Evolutionary conservation across 2,329 filamentous ascomycete genomes (phyloP).

Genomic region (Fusarium tupiense): DNA sequence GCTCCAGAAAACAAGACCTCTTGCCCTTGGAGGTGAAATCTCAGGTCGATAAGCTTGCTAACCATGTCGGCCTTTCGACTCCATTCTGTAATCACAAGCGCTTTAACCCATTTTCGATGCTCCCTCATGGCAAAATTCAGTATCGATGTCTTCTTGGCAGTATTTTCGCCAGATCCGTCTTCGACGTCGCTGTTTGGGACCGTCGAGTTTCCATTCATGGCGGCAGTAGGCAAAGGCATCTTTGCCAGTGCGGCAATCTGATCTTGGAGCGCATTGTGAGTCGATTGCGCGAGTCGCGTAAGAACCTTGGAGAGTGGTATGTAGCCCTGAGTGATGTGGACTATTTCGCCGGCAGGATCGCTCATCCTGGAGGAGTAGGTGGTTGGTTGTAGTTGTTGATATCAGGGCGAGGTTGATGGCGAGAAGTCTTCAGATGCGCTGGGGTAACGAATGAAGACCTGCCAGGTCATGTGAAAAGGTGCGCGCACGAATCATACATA

Average conservation of each 20-base stretch:
- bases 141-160: conserved; percentile 79
- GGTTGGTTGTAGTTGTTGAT: conserved; percentile 17
- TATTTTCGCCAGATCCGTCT: conserved; percentile 71
- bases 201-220: conserved; percentile 61
- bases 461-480: conserved; percentile 47
- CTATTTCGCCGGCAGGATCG: conserved; percentile 68
- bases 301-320: conserved; percentile 80
- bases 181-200: conserved; percentile 51
- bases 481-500: conserved; percentile 19
- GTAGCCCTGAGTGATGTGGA: conserved; percentile 80
- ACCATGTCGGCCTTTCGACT: conserved; percentile 81
- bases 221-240: conserved; percentile 65
- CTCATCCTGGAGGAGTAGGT: conserved; percentile 57
- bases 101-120: conserved; percentile 91
- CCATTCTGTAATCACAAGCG: conserved; percentile 91
- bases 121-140: conserved; percentile 82
- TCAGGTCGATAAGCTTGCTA: conserved; percentile 88
- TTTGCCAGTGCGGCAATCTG: conserved; percentile 76
- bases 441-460: conserved; percentile 29
- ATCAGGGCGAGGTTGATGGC: conserved; percentile 11
- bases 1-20: conserved; percentile 68
- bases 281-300: conserved; percentile 81
- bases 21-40: conserved; percentile 75
- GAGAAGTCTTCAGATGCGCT: conserved; percentile 24
- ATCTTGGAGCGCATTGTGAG: conserved; percentile 80